Evolutionary conservation across 257 asterid species (phyloP).

Genomic region (Nicotiana tomentosiformis): DNA sequence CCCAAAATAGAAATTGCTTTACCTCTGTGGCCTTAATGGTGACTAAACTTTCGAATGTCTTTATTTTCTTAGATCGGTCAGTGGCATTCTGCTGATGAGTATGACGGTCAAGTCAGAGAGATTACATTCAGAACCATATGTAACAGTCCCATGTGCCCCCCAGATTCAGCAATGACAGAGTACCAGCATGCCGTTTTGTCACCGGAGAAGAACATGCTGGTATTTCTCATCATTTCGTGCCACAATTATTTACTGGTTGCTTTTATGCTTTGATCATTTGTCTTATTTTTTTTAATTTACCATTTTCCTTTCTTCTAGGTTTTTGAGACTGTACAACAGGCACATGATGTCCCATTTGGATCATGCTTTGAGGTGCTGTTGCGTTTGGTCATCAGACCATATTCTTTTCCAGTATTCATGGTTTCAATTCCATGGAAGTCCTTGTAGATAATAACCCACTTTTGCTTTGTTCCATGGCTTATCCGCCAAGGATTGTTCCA

Average conservation of each 20-base stretch:
- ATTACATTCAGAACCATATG: slow-evolving; percentile 67
- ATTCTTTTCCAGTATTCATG: not conserved
- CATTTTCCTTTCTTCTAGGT: slow-evolving; percentile 35
- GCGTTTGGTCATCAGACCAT: not conserved
- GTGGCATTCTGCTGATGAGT: slow-evolving; percentile 78
- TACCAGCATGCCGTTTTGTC: slow-evolving; percentile 62
- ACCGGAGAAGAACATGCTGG: slow-evolving; percentile 68
- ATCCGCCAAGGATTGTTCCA: not conserved
- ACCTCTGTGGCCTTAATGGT: not conserved
- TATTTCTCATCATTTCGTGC: slow-evolving; percentile 16
- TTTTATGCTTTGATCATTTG: not conserved
- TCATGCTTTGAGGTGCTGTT: slow-evolving; percentile 77
- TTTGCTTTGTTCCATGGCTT: not conserved
- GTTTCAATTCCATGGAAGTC: not conserved
- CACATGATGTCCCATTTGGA: slow-evolving; percentile 94
- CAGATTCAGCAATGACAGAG: slow-evolving; percentile 89
- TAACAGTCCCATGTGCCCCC: slow-evolving; percentile 90
- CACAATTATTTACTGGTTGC: not conserved
- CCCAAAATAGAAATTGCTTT: not conserved
- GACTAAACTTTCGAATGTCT: slow-evolving; percentile 6
- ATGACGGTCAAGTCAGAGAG: slow-evolving; percentile 83
- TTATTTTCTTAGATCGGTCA: slow-evolving; percentile 57
- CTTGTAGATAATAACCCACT: not conserved
- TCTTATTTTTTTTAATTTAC: not conserved
- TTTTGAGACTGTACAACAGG: slow-evolving; percentile 85